phyloP scores from a whole-genome alignment of 306 rosid genomes.

The Echinosophora koreensis region DNA sequence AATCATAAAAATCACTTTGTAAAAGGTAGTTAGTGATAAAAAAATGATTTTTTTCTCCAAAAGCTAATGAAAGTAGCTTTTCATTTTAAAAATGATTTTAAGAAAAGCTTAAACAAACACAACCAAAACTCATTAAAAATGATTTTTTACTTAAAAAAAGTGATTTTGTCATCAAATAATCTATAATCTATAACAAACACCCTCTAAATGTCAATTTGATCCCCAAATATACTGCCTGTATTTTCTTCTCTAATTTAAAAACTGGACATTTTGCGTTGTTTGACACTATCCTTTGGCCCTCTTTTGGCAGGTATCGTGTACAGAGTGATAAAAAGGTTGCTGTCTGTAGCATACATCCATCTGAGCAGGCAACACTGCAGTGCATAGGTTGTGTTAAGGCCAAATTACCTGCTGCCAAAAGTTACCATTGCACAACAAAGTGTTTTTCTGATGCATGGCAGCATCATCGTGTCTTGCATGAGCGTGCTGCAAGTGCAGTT shows the following conservation, averaged over 20 bases:
- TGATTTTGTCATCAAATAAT: too few species aligned
- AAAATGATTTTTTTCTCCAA: too few species aligned
- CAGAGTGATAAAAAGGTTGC: conserved; percentile 90
- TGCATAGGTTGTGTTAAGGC: conserved; percentile 89
- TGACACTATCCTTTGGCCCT: conserved; percentile 37
- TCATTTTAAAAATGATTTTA: too few species aligned
- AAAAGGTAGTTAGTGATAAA: too few species aligned
- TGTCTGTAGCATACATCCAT: conserved; percentile 92
- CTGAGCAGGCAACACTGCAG: conserved; percentile 95
- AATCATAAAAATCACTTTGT: too few species aligned
- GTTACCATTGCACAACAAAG: conserved; percentile 91
- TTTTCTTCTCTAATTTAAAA: conserved; percentile 18
- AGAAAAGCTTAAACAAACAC: too few species aligned
- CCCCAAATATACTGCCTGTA: conserved; percentile 16
- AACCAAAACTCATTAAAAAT: too few species aligned
- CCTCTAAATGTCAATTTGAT: background rate
- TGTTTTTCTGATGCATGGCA: conserved; percentile 99
- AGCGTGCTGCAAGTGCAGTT: conserved; percentile 89
- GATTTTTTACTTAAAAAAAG: too few species aligned
- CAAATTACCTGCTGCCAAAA: conserved; percentile 81
- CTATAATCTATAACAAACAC: too few species aligned
- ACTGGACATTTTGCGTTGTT: background rate
- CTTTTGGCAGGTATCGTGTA: conserved; percentile 87
- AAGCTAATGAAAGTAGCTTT: too few species aligned
- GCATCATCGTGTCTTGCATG: conserved; percentile 96